Evolutionary conservation across 2,329 filamentous ascomycete genomes (phyloP).

Genomic region (Aspergillus texensis): DNA sequence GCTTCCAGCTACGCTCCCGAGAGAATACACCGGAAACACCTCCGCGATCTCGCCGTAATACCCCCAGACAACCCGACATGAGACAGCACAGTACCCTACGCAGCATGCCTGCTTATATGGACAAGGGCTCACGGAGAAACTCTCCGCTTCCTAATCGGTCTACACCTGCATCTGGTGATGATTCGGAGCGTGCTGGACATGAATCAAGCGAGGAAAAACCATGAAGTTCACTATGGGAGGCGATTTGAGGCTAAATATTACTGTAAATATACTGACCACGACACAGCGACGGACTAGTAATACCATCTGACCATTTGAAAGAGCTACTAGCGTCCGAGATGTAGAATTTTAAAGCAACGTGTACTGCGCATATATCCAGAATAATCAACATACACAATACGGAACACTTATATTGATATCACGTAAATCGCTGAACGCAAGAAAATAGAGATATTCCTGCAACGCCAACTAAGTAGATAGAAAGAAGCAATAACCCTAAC

Average conservation of each 20-base stretch:
- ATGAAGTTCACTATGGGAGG: not conserved
- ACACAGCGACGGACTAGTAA: not conserved
- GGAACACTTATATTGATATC: constrained; percentile 13
- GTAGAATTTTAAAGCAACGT: not conserved
- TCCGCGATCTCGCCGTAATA: constrained; percentile 22
- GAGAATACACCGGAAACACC: constrained; percentile 38
- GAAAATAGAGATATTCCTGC: constrained; percentile 6
- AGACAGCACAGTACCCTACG: constrained; percentile 25
- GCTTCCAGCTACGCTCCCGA: constrained; percentile 33
- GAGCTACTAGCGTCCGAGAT: not conserved
- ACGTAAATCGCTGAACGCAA: constrained; percentile 25
- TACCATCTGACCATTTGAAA: not conserved
- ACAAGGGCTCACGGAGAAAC: constrained; percentile 23
- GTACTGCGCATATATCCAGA: not conserved
- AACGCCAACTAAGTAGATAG: constrained; percentile 4
- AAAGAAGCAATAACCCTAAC: constrained; percentile 14
- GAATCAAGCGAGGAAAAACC: constrained; percentile 4
- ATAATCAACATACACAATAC: not conserved
- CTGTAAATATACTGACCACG: constrained; percentile 1
- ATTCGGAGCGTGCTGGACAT: constrained; percentile 26
- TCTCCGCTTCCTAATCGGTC: constrained; percentile 41
- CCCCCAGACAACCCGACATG: constrained; percentile 23
- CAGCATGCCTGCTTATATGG: constrained; percentile 24
- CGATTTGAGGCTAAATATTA: not conserved
- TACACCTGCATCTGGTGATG: constrained; percentile 30